These are phyloP conservation scores for Dacryopinax primogenitus DNA, from an alignment of 768 basidiomycete genomes.

Conservation along the genomic window DNA sequence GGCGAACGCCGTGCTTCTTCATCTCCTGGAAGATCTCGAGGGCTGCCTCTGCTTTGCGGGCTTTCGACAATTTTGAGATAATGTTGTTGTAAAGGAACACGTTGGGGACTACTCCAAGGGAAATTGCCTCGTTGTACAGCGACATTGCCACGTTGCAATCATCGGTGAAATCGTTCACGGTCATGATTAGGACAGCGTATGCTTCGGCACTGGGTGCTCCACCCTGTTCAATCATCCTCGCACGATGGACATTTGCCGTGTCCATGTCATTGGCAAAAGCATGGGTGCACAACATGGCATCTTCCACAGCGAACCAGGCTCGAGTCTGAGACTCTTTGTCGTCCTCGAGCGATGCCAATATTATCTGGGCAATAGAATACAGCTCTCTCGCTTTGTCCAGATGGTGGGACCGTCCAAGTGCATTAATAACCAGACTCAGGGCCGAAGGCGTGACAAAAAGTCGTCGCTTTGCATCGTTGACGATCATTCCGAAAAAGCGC, in stretches of 20 bases:
- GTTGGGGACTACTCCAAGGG: conserved; percentile 58
- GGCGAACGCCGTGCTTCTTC: conserved; percentile 49
- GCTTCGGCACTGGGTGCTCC: conserved; percentile 74
- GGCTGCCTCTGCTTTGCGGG: conserved; percentile 82
- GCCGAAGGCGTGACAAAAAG: conserved; percentile 40
- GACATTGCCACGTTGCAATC: conserved; percentile 78
- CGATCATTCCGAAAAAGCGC: conserved; percentile 11
- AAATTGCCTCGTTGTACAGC: conserved; percentile 66
- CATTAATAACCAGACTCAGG: conserved; percentile 52
- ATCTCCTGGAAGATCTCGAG: conserved; percentile 79
- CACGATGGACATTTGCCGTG: conserved; percentile 66
- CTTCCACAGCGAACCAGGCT: conserved; percentile 70
- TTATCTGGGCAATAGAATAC: conserved; percentile 54
- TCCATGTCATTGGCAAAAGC: conserved; percentile 72
- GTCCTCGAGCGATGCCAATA: conserved; percentile 37
- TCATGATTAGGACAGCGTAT: conserved; percentile 79
- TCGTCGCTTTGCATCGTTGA: conserved; percentile 20
- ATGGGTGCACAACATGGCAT: conserved; percentile 75
- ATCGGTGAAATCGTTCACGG: conserved; percentile 88
- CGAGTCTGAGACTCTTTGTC: conserved; percentile 37
- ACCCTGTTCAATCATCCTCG: conserved; percentile 62
- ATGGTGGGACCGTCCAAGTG: conserved; percentile 50
- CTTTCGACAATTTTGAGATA: conserved; percentile 89
- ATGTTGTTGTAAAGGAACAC: conserved; percentile 92
- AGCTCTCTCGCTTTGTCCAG: conserved; percentile 48